phyloP scores from a whole-genome alignment of 163 green algal genomes.

The Chloromonas sp. region DNA sequence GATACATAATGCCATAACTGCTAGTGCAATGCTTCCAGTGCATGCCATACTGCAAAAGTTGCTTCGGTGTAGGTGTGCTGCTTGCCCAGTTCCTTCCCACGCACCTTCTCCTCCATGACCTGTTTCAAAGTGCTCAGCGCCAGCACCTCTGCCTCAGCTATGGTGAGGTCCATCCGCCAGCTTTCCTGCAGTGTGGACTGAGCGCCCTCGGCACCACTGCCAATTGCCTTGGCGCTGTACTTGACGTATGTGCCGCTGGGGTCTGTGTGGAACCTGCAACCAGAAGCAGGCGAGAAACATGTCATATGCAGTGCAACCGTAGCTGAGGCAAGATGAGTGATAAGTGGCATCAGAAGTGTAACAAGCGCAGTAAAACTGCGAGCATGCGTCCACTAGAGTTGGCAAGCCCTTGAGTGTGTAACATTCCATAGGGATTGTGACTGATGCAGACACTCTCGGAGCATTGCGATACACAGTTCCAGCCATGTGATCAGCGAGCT shows the following conservation, averaged over 20 bases:
- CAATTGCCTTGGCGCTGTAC: conserved; percentile 95
- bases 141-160: conserved; percentile 91
- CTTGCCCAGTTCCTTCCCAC: too few species aligned
- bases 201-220: conserved; percentile 72
- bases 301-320: too few species aligned
- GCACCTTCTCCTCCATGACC: conserved; percentile 99
- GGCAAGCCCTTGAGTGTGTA: not conserved
- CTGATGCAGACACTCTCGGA: too few species aligned
- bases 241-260: conserved; percentile 90
- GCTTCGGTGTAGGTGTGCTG: too few species aligned
- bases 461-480: too few species aligned
- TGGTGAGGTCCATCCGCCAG: conserved; percentile 83
- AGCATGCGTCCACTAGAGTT: not conserved
- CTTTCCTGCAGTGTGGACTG: conserved; percentile 63
- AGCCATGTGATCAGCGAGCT: too few species aligned
- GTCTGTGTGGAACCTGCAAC: conserved; percentile 88
- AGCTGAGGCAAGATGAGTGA: too few species aligned
- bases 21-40: too few species aligned
- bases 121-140: conserved; percentile 94
- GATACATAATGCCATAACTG: not conserved
- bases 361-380: too few species aligned
- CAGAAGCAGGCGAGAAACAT: not conserved
- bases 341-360: too few species aligned
- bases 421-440: too few species aligned
- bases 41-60: too few species aligned